These are phyloP conservation scores for Fraxinus dipetala DNA, from an alignment of 305 asterid species.

Conservation along the genomic window DNA sequence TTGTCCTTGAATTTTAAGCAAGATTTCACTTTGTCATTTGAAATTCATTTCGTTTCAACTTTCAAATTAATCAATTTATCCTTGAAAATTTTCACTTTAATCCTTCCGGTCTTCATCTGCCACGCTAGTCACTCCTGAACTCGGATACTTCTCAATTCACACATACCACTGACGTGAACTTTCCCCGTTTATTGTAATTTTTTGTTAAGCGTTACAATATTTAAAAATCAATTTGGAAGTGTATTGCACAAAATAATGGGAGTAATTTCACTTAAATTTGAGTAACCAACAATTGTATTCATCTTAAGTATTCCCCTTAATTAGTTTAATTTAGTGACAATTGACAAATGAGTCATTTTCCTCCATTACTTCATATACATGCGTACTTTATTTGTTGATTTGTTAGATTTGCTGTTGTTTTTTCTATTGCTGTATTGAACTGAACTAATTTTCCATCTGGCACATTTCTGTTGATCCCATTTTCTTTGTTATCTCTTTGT, in stretches of 20 bases:
- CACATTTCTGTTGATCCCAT: slow-evolving; percentile 45
- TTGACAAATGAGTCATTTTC: background rate
- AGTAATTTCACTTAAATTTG: background rate
- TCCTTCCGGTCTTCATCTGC: background rate
- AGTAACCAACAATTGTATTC: background rate
- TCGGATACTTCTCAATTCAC: background rate
- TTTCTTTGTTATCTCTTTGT: slow-evolving; percentile 42
- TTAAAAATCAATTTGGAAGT: background rate
- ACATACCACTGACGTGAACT: background rate
- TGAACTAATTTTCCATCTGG: slow-evolving; percentile 22
- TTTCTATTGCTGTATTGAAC: slow-evolving; percentile 27
- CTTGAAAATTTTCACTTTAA: background rate
- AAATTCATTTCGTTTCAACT: background rate
- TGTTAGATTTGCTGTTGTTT: background rate
- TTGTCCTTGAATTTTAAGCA: background rate
- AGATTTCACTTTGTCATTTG: background rate
- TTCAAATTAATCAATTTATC: background rate
- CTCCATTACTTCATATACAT: background rate
- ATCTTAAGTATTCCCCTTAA: background rate
- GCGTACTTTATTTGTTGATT: background rate
- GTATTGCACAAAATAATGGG: background rate
- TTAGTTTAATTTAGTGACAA: background rate
- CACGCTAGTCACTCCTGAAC: background rate
- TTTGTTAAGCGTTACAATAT: background rate
- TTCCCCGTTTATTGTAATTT: background rate